Evolutionary conservation across 2,329 filamentous ascomycete species (phyloP), one percentile per base, ranked within the genome.

Genomic region (Talaromyces rugulosus): DNA sequence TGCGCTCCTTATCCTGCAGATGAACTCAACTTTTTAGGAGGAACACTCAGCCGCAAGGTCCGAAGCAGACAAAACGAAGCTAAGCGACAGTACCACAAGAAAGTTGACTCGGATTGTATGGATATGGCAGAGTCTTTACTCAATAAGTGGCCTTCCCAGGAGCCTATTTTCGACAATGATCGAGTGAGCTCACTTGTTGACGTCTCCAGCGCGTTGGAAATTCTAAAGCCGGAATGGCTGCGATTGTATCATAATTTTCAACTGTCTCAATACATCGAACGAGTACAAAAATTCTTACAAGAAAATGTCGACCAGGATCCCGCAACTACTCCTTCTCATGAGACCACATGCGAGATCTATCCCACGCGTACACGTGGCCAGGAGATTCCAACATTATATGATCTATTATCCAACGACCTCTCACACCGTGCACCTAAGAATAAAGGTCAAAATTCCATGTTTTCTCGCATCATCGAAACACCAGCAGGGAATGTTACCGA

Each of bases 191-290:
- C 34, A 36, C 28, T 40, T 6, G 31, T 86, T 0, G 68, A 83
- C 62, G 27, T 75, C 6, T 42, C 63, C 0, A 63, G 70, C 11
- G 82, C 81, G 3, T 42, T 84, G 1, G 65, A 72, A 0, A 66
- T 69, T 0, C 68, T 86, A 14, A 64, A 66, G 0, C 75, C 75
- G 0, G 79, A 84, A 57, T 87, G 83, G 83, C 64, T 70, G 4
- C 76, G 80, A 0, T 66, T 84, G 0, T 78, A 74, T n/a, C 73
- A 78, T 5, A 87, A 87, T 52, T 63, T 75, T 9, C 74, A 82
- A 31, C 72, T 86, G 0, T 77, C 74, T 0, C 50, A 68, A 0
- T 80, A 85, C 64, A 62, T 85, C 0, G 60, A 72, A 9, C 51
- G 75, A 30, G 77, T 83, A 0, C 82, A 86, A 58, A 5, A 53